A percentile compares a stretch with the other conserved stretches of the same genome.
Conservation (phyloP, 495 filamentous ascomycete species). For the Bombardia bombarda region DNA sequence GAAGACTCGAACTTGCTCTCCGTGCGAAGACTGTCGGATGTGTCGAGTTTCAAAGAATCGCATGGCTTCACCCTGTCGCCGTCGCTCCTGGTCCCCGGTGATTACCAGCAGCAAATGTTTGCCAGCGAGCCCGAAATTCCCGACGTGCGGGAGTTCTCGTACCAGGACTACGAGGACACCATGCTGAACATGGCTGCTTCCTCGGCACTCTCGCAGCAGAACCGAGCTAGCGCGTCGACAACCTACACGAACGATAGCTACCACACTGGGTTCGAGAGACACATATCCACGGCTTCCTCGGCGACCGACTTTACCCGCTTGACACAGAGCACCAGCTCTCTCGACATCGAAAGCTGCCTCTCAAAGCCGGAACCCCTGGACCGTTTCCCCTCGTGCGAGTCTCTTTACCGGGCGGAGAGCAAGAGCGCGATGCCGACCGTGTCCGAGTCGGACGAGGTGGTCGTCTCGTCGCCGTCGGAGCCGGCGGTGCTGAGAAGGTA, state of each 20-base stretch:
- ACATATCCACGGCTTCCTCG: constrained; percentile 34
- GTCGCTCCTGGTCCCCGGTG: constrained; percentile 44
- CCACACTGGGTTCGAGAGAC: constrained; percentile 29
- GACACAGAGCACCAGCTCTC: constrained; percentile 35
- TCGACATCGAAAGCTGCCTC: constrained; percentile 22
- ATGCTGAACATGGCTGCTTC: constrained; percentile 24
- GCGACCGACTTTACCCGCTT: constrained; percentile 35
- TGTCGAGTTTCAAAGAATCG: constrained; percentile 45
- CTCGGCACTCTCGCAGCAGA: constrained; percentile 13
- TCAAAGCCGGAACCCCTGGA: constrained; percentile 18
- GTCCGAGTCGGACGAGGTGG: constrained; percentile 19
- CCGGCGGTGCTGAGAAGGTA: not conserved
- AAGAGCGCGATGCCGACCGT: constrained; percentile 23
- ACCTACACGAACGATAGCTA: constrained; percentile 26
- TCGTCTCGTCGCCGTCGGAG: not conserved
- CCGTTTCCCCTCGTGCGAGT: constrained; percentile 18
- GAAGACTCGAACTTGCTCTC: constrained; percentile 21
- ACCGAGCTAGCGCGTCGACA: constrained; percentile 38
- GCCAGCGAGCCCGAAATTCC: constrained; percentile 26
- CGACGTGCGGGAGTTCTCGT: constrained; percentile 25
- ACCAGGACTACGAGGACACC: constrained; percentile 25
- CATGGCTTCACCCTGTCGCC: constrained; percentile 49
- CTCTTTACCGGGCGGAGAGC: constrained; percentile 13
- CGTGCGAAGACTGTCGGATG: constrained; percentile 32
- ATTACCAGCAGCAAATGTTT: constrained; percentile 40